These are phyloP conservation scores for Biscogniauxia marginata DNA, from an alignment of 2,329 filamentous ascomycete species.

Conservation along the genomic window DNA sequence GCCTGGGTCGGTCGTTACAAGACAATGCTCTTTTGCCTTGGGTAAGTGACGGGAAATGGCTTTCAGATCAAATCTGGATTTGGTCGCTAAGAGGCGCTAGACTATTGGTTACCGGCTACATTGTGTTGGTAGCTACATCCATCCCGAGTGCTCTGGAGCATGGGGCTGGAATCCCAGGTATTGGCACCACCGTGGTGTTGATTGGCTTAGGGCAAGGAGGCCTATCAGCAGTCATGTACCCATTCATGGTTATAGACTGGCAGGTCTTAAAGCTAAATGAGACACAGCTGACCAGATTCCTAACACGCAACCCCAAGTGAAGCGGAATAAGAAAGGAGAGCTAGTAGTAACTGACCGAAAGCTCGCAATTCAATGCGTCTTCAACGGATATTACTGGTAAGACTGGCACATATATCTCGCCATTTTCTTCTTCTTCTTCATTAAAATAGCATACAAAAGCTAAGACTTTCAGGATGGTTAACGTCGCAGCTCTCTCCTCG, in stretches of 20 bases:
- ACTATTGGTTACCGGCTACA: neutral
- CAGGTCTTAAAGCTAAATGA: neutral
- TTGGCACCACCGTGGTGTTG: slow-evolving; percentile 1
- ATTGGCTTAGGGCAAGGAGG: slow-evolving; percentile 1
- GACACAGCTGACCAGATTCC: neutral
- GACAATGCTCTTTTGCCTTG: slow-evolving; percentile 6
- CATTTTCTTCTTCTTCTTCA: neutral
- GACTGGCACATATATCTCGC: neutral
- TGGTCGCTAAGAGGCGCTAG: neutral
- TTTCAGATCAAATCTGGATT: neutral
- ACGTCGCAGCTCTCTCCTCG: slow-evolving; percentile 4
- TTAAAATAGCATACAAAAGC: neutral
- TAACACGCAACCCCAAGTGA: neutral
- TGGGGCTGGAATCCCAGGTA: slow-evolving; percentile 1
- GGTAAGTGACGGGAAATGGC: neutral
- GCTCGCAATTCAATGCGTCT: slow-evolving; percentile 7
- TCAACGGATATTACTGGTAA: slow-evolving; percentile 5
- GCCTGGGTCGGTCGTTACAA: slow-evolving; percentile 5
- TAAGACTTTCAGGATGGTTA: slow-evolving; percentile 2
- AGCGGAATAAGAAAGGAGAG: slow-evolving; percentile 1
- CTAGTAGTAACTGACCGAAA: slow-evolving; percentile 4
- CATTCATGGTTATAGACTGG: slow-evolving; percentile 2
- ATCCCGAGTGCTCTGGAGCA: neutral
- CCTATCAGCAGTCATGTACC: slow-evolving; percentile 7
- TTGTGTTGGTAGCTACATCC: slow-evolving; percentile 1